Conservation (phyloP, 352 stramenopile species). For the Phytophthora pseudosyringae region DNA sequence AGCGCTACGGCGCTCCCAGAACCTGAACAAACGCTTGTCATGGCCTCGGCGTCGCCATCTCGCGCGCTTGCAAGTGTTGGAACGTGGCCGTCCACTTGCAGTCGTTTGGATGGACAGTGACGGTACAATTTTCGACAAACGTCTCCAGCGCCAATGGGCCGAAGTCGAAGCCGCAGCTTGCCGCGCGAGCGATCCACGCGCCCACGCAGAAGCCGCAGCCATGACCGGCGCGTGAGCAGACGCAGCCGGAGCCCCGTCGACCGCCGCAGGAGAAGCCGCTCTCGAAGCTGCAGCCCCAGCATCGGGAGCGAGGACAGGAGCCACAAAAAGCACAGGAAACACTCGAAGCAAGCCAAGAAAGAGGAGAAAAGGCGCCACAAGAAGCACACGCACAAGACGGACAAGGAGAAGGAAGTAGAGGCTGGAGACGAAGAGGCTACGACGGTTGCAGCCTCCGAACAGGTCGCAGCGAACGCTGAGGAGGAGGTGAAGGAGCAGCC, state of each 20-base stretch:
- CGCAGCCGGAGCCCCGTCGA: conserved; percentile 8
- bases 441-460: neutral
- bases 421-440: neutral
- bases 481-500: conserved; percentile 7
- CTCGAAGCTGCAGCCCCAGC: conserved; percentile 18
- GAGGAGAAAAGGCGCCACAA: conserved; percentile 38
- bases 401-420: conserved; percentile 24
- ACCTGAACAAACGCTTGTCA: neutral
- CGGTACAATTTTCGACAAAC: conserved; percentile 16
- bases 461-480: neutral
- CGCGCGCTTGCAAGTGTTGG: neutral
- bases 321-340: conserved; percentile 26
- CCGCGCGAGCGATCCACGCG: conserved; percentile 10
- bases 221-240: conserved; percentile 4
- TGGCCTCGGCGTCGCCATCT: neutral
- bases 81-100: neutral
- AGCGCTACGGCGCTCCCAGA: neutral
- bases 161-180: conserved; percentile 28
- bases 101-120: conserved; percentile 15
- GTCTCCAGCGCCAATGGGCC: conserved; percentile 18
- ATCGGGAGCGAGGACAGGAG: conserved; percentile 12
- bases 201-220: conserved; percentile 25
- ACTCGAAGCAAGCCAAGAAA: conserved; percentile 36
- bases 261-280: conserved; percentile 15
- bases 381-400: conserved; percentile 40